Base-by-base conservation (phyloP, 129 eudicot species). In the Sambucus nigra region DNA sequence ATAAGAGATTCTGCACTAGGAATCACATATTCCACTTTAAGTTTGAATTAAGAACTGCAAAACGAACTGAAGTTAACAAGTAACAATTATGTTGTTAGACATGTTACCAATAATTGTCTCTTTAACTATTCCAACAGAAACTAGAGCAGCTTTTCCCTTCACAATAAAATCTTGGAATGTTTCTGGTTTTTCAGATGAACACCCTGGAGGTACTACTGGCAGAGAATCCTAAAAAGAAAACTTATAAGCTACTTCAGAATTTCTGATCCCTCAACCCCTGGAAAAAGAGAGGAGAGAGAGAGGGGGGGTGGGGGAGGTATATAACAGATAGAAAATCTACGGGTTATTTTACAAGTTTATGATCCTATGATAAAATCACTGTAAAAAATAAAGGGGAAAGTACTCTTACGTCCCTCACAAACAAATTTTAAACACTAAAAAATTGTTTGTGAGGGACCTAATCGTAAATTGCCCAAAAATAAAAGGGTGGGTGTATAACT, bases 41-140 rank as follows among this genome's bases (percentile, higher is more conserved):
- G 51, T 7, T n/a, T 33, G 13, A 16, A 51, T 14, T 13, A 56
- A 20, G 48, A 31, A 47, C 45, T 25, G 7, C 1, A 32, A 26
- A 47, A 32, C 48, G n/a, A n/a, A n/a, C n/a, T 51, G 60, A 53
- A 21, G 56, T 20, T 16, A 62, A 52, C n/a, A n/a, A n/a, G n/a
- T n/a, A n/a, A n/a, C 32, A 53, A 15, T 12, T 9, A 17, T 29
- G 28, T 19, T 42, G 16, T 25, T n/a, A 29, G 12, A 40, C 29
- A 38, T 26, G 53, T 55, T 76, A 84, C 98, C 95, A 53, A 70
- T 47, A 73, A 65, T 68, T 52, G 94, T 54, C 69, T 91, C 98
- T 61, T 86, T 91, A 39, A 91, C 81, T 60, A 91, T 91, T 55
- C 98, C 98, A 46, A 86, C 98, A 73, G 98, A 85, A 23, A 85